Base-by-base conservation (phyloP, 495 filamentous ascomycete genomes). In the Penicillium malachiteum region DNA sequence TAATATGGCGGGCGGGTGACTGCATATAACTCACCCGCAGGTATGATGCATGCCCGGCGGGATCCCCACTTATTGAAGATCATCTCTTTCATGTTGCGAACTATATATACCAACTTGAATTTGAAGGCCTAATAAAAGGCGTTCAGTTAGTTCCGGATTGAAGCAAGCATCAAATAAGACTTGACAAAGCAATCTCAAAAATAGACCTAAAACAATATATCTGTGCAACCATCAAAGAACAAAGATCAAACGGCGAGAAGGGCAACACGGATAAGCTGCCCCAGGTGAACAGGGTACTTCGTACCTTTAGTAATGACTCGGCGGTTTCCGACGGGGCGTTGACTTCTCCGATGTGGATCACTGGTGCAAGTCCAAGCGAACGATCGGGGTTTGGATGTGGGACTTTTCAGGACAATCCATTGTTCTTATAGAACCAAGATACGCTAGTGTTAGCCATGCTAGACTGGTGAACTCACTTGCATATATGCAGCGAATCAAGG, bases 291-390 rank as follows among this genome's bases (percentile, higher is more conserved):
- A 51, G 42, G 51, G 12, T 37, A 13, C 9, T 13, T 13, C 34
- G 41, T 43, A 43, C 41, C 41, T 43, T 43, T 11, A 18, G 50
- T 52, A 39, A 56, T 16, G 56, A 57, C 12, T 60, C 66, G 66
- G 66, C 52, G 59, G 47, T 52, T 56, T 55, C 59, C 55, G 59
- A 61, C 39, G 30, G 43, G 3, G 26, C 39, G 30, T 18, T 0
- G 11, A 9, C 7, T 9, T 32, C n/a, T 3, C 42, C 42, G 18
- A 16, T 43, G 17, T 30, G 12, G 10, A 30, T 44, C 17, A 44
- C 42, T 44, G 5, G 42, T 37, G 34, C 34, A 37, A 37, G 34
- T 37, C 34, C 7, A 44, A 26, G 7, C 8, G 42, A 44, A 31
- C 9, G 7, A 7, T 37, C 8, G 12, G 1, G 26, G 11, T 44